A percentile compares a stretch with the other conserved stretches of the same genome.
Evolutionary conservation across 495 filamentous ascomycete genomes (phyloP).

Genomic region (Aspergillus panamensis): DNA sequence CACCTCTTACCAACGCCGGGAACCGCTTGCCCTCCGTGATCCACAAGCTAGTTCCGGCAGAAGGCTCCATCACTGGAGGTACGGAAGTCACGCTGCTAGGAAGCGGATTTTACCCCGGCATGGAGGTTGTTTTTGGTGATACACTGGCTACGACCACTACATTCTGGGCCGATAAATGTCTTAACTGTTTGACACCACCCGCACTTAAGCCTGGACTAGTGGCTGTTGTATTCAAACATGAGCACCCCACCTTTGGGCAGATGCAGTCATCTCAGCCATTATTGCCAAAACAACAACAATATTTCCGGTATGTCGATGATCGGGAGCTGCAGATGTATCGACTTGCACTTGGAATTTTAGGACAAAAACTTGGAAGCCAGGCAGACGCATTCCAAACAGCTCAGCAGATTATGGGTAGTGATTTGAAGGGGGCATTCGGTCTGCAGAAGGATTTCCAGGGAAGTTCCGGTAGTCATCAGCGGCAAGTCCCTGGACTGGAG

Average conservation of each 20-base stretch:
- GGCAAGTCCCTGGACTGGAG: conserved; percentile 42
- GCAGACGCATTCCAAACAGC: conserved; percentile 50
- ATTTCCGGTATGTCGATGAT: conserved; percentile 78
- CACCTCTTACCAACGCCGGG: conserved; percentile 38
- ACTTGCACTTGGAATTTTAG: conserved; percentile 45
- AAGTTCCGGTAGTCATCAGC: conserved; percentile 40
- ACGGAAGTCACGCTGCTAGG: conserved; percentile 83
- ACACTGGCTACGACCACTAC: conserved; percentile 72
- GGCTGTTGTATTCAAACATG: conserved; percentile 67
- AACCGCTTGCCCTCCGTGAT: conserved; percentile 55
- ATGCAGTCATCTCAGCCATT: conserved; percentile 43
- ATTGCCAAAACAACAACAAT: conserved; percentile 52
- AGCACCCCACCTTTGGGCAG: conserved; percentile 50
- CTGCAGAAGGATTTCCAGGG: conserved; percentile 46
- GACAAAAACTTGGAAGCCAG: conserved; percentile 46
- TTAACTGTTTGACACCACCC: conserved; percentile 84
- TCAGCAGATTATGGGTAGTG: conserved; percentile 50
- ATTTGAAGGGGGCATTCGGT: conserved; percentile 41
- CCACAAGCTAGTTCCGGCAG: conserved; percentile 72
- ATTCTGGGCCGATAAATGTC: conserved; percentile 73
- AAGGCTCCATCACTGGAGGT: conserved; percentile 77
- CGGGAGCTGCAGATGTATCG: conserved; percentile 65
- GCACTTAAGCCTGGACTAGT: conserved; percentile 66
- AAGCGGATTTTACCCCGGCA: conserved; percentile 70
- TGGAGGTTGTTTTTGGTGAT: conserved; percentile 85